These are phyloP conservation scores for Hippophae rhamnoides DNA, from an alignment of 306 rosid species.

Conservation along the genomic window DNA sequence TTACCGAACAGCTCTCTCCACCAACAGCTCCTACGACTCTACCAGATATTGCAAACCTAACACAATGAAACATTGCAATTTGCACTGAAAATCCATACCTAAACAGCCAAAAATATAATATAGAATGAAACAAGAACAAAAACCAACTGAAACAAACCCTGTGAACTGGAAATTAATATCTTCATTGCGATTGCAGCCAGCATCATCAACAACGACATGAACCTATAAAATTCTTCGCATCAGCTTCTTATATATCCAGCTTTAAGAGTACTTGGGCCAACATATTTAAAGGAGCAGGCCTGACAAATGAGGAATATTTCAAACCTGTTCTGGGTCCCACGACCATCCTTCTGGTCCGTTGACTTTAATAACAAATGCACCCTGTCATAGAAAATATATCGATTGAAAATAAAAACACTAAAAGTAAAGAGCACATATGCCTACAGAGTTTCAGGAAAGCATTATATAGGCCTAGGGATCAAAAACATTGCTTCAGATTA, in stretches of 20 bases:
- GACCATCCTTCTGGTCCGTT: constrained; percentile 97
- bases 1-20: constrained; percentile 64
- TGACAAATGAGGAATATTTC: constrained; percentile 3
- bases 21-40: constrained; percentile 85
- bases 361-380: constrained; percentile 70
- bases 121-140: not conserved
- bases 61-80: constrained; percentile 16
- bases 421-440: not conserved
- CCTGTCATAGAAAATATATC: constrained; percentile 41
- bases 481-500: no score
- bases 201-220: constrained; percentile 66
- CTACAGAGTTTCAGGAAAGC: no score
- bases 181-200: constrained; percentile 86
- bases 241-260: constrained; percentile 11
- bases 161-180: constrained; percentile 89
- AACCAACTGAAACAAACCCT: constrained; percentile 43
- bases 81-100: constrained; percentile 14
- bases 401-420: constrained; percentile 21
- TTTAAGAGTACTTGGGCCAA: constrained; percentile 5
- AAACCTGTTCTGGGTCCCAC: constrained; percentile 85
- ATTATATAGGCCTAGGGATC: no score
- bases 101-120: constrained; percentile 9
- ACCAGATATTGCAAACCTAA: constrained; percentile 85
- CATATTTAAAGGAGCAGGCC: not conserved
- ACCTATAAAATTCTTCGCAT: constrained; percentile 37